Conservation (phyloP, 2,329 filamentous ascomycete species). For the Penicillium janthinellum region DNA sequence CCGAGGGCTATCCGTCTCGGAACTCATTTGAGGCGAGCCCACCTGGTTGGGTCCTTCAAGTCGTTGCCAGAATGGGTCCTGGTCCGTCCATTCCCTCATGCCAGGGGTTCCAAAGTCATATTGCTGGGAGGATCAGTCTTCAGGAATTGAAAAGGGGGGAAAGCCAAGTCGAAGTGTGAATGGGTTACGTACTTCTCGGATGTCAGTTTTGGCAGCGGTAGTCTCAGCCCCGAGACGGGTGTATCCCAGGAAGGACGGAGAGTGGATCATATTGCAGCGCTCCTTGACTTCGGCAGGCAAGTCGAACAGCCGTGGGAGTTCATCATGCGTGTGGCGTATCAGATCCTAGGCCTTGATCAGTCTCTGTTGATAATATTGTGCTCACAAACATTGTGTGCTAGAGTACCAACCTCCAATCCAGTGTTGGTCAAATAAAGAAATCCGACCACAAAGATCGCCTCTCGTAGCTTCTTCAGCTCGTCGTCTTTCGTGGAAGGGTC, state of each 20-base stretch:
- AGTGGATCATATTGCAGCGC: constrained; percentile 36
- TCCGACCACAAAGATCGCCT: constrained; percentile 40
- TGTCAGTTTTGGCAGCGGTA: constrained; percentile 34
- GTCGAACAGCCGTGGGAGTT: constrained; percentile 30
- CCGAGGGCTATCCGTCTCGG: not conserved
- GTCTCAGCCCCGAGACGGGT: constrained; percentile 40
- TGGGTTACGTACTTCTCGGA: constrained; percentile 30
- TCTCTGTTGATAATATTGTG: not conserved
- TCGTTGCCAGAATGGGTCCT: constrained; percentile 50
- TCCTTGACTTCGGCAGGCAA: constrained; percentile 31
- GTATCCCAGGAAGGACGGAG: constrained; percentile 37
- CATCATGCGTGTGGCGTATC: constrained; percentile 25
- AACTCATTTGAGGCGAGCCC: not conserved
- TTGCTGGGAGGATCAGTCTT: constrained; percentile 42
- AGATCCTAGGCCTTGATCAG: constrained; percentile 17
- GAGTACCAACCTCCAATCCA: constrained; percentile 33
- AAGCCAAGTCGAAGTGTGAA: not conserved
- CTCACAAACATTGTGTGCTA: not conserved
- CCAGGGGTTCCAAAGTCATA: constrained; percentile 42
- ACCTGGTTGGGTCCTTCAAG: constrained; percentile 36
- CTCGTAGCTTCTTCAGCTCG: constrained; percentile 29
- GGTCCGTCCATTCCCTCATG: constrained; percentile 31
- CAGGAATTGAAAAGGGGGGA: not conserved
- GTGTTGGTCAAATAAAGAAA: constrained; percentile 41
- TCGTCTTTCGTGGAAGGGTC: constrained; percentile 27